Base-by-base conservation (phyloP, 495 filamentous ascomycete species). In the Talaromyces liani region DNA sequence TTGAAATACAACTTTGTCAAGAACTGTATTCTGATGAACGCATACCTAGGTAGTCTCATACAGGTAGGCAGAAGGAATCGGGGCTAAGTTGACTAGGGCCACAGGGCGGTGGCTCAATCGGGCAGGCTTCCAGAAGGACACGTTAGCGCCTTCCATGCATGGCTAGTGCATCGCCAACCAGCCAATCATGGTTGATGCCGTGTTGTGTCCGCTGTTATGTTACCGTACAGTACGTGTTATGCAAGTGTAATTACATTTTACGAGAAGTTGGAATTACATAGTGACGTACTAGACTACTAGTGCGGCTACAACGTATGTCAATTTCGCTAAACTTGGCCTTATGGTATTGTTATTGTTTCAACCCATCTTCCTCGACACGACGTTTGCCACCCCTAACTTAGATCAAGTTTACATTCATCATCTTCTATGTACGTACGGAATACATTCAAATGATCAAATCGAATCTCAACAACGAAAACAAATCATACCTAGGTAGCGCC, bases 71-170 rank as follows among this genome's bases (percentile, higher is more conserved):
- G n/a, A n/a, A n/a, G n/a, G n/a, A 31, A 58, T 58, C 56, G 56
- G 31, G 27, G 56, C 56, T 58, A 58, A 31, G 24, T 14, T 16
- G 29, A 25, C 18, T n/a, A 27, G 27, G 54, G 54, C 24, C 16
- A 57, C 27, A 10, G 56, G 31, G 31, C 56, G 16, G 31, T 53
- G 60, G n/a, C 60, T 49, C 14, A 4, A 34, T 51, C 29, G 45
- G 60, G 60, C 51, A 62, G 45, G 45, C 60, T 62, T 62, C 60
- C 60, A 62, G 60, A 62, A 62, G 60, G 47, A 53, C 8, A 1
- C 2, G 12, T 20, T 18, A 31, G 29, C 10, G 5, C 18, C 41
- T 51, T 62, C 60, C 16, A 62, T 7, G 60, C 60, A 14, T 29
- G 39, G 45, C 60, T 49, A 49, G 45, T 49, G 45, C 18, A 49